These are phyloP conservation scores for Salvia splendens DNA, from an alignment of 257 asterid genomes.

Conservation along the genomic window DNA sequence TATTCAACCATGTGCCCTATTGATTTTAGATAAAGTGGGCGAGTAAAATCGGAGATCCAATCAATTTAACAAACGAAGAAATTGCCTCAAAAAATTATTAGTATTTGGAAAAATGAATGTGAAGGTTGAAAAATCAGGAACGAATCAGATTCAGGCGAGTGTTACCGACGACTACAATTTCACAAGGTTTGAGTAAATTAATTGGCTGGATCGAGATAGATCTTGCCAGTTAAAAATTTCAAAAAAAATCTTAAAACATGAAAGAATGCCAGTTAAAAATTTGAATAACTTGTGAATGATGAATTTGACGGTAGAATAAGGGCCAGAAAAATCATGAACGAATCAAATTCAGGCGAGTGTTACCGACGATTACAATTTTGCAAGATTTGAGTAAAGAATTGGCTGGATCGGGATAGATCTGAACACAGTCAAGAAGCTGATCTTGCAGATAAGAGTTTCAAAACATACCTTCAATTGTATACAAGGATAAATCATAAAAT, in stretches of 20 bases:
- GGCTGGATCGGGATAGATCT: slow-evolving; percentile 41
- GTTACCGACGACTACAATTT: slow-evolving; percentile 45
- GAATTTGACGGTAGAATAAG: slow-evolving; percentile 44
- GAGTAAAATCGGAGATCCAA: no score
- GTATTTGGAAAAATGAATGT: slow-evolving; percentile 13
- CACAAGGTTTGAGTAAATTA: slow-evolving; percentile 45
- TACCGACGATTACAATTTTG: slow-evolving; percentile 47
- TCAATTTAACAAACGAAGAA: no score
- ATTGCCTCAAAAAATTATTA: no score
- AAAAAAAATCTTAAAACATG: slow-evolving; percentile 19
- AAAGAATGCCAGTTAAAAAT: no score
- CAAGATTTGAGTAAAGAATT: slow-evolving; percentile 45
- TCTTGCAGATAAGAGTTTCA: slow-evolving; percentile 38
- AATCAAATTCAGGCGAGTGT: slow-evolving; percentile 59
- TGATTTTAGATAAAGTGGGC: no score
- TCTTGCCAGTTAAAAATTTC: slow-evolving; percentile 35
- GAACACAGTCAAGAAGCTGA: slow-evolving; percentile 71
- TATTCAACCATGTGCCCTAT: no score
- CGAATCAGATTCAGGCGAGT: slow-evolving; percentile 56
- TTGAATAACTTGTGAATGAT: no score
- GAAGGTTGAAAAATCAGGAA: slow-evolving; percentile 40
- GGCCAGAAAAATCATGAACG: slow-evolving; percentile 46
- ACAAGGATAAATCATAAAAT: no score
- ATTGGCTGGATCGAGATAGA: slow-evolving; percentile 44
- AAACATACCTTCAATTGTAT: no score